Evolutionary conservation across 805 yeast species (phyloP).

Genomic region (Wilhelminamyces savonicus): DNA sequence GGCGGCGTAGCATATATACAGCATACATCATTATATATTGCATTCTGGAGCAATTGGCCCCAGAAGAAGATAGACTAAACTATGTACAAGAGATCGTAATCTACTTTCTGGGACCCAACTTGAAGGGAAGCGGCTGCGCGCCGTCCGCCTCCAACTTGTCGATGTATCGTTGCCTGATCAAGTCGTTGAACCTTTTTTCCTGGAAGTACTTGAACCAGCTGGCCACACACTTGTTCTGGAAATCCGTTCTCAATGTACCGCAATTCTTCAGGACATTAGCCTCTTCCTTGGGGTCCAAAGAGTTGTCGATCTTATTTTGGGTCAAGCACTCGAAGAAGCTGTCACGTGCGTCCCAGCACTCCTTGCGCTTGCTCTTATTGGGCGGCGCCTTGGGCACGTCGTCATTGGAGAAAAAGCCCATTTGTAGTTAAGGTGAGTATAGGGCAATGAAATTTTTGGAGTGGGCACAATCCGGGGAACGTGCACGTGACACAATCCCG

Average conservation of each 20-base stretch:
- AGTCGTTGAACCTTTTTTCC: conserved; percentile 77
- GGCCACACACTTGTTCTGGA: conserved; percentile 70
- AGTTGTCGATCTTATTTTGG: conserved; percentile 58
- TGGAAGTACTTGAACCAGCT: conserved; percentile 90
- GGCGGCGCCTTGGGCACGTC: conserved; percentile 39
- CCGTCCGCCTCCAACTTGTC: conserved; percentile 68
- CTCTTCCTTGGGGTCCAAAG: conserved; percentile 49
- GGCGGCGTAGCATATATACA: conserved; percentile 14
- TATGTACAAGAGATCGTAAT: not conserved
- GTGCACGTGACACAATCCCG: no score
- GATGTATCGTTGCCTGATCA: conserved; percentile 60
- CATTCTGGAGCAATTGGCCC: not conserved
- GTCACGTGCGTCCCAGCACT: conserved; percentile 92
- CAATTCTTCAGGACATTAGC: conserved; percentile 50
- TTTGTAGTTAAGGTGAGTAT: conserved; percentile 10
- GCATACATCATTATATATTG: not conserved
- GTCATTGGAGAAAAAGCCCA: conserved; percentile 47
- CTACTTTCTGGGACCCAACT: conserved; percentile 17
- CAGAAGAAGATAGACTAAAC: not conserved
- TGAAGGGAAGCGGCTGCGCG: conserved; percentile 31
- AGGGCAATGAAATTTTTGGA: not conserved
- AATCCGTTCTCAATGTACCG: conserved; percentile 47
- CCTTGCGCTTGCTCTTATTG: conserved; percentile 60
- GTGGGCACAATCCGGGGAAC: not conserved
- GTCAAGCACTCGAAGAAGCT: conserved; percentile 69